phyloP scores from a whole-genome alignment of 345 rosid species.

The Dipteronia dyeriana region DNA sequence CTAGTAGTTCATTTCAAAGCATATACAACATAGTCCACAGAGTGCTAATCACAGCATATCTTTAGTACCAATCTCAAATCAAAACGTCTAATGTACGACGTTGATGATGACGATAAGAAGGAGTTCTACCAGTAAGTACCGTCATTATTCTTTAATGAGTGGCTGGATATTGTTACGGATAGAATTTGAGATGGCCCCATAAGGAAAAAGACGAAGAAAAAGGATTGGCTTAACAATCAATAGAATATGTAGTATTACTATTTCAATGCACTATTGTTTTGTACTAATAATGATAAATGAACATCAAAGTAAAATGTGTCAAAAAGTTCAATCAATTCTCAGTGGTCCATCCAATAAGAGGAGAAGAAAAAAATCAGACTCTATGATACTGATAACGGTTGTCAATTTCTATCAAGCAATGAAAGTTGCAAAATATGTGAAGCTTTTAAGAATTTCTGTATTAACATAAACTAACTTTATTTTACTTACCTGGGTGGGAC shows the following conservation, averaged over 20 bases:
- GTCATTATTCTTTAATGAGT: slow-evolving; percentile 31
- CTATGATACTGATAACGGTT: slow-evolving; percentile 12
- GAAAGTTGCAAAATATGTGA: slow-evolving; percentile 11
- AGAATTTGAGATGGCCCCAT: background rate
- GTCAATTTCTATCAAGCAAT: slow-evolving; percentile 17
- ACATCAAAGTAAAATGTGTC: slow-evolving; percentile 1
- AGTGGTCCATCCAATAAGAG: slow-evolving; percentile 24
- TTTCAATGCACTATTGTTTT: background rate
- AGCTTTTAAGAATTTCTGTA: background rate
- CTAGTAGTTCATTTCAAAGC: background rate
- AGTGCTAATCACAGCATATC: background rate
- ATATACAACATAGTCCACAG: background rate
- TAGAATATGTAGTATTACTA: background rate
- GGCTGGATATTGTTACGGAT: slow-evolving; percentile 24
- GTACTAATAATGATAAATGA: background rate
- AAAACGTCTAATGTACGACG: slow-evolving; percentile 12
- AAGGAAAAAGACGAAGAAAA: background rate
- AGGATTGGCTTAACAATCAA: background rate
- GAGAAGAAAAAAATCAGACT: background rate
- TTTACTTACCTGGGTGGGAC: background rate
- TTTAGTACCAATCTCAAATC: background rate
- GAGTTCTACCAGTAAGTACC: slow-evolving; percentile 19
- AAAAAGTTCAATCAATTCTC: slow-evolving; percentile 12
- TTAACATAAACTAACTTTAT: background rate
- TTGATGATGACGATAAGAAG: slow-evolving; percentile 9